A percentile compares a stretch with the other conserved stretches of the same genome.
phyloP scores from a whole-genome alignment of 441 rosid species.

The Jatropha multifida region DNA sequence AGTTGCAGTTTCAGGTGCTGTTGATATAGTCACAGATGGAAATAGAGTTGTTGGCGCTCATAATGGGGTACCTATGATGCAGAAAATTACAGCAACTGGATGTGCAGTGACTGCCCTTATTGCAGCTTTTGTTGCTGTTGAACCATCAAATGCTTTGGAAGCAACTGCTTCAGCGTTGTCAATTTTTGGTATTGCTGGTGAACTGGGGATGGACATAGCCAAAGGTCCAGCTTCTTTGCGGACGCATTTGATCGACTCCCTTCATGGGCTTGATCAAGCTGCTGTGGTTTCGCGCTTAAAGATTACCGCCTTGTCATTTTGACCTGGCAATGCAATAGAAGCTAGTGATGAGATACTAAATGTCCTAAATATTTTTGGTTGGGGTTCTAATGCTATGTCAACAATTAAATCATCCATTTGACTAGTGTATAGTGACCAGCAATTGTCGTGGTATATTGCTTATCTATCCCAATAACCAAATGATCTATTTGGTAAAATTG shows the following conservation, averaged over 20 bases:
- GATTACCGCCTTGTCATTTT: slow-evolving; percentile 36
- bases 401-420: neutral
- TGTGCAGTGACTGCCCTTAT: slow-evolving; percentile 74
- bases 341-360: too few species aligned
- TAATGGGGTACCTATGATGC: slow-evolving; percentile 86
- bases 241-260: slow-evolving; percentile 76
- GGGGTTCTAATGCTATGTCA: slow-evolving; percentile 9
- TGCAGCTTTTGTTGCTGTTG: slow-evolving; percentile 74
- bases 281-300: slow-evolving; percentile 41
- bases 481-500: neutral
- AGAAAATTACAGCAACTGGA: slow-evolving; percentile 84
- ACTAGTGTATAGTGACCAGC: slow-evolving; percentile 2
- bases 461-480: slow-evolving; percentile 3
- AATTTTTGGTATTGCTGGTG: slow-evolving; percentile 78
- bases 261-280: slow-evolving; percentile 61
- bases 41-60: slow-evolving; percentile 49
- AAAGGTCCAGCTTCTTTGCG: slow-evolving; percentile 86
- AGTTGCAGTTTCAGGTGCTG: slow-evolving; percentile 82
- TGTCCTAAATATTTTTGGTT: too few species aligned
- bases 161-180: slow-evolving; percentile 85
- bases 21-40: slow-evolving; percentile 81
- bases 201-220: slow-evolving; percentile 68
- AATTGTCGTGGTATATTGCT: neutral
- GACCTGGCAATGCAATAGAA: neutral
- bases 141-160: slow-evolving; percentile 52